Evolutionary conservation across 2,329 filamentous ascomycete genomes (phyloP), one percentile per base, ranked within the genome.

Genomic region (Cercospora sp.): DNA sequence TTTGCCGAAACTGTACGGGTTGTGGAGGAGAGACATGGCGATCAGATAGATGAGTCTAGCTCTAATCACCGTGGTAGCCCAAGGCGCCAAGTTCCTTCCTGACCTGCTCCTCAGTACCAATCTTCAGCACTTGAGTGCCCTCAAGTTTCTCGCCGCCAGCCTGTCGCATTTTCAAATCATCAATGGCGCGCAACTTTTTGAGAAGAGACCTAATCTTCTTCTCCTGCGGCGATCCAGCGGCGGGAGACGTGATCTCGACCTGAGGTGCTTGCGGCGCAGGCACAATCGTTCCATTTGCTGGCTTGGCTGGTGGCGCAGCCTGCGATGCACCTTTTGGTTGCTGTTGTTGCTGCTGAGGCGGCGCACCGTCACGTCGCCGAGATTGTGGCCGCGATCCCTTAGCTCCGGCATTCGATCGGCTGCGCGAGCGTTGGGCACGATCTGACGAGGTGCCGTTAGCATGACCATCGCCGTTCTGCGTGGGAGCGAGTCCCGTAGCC

Each of bases 51-150:
- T 53, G 48, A 30, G 23, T 28, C 48, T 28, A 53, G 23, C 48
- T 53, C 63, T 69, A 72, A 55, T 73, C 72, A 42, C 72, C 72
- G 36, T 67, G 72, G 59, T 76, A 77, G 8, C 75, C 75, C 31
- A 76, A 62, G 33, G 67, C 69, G 59, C 51, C 67, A 18, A 99
- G 83, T 82, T 99, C 95, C 81, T 91, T 92, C 70, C 94, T 85
- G 67, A 99, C 94, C 16, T 87, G 82, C 60, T 89, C 84, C 83
- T 98, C 96, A 23, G 93, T 98, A 65, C 88, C 87, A 75, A 99
- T 99, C 87, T 99, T 99, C 86, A 97, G 96, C 81, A 99, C 89
- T 83, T 99, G 95, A 33, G 95, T 99, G 77, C 97, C 94, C 83
- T 99, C 95, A 69, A 99, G 83, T 85, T 97, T 98, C 85, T 99